These are phyloP conservation scores for Mediolabrus comicus DNA, from an alignment of 108 stramenopile species.

Conservation along the genomic window DNA sequence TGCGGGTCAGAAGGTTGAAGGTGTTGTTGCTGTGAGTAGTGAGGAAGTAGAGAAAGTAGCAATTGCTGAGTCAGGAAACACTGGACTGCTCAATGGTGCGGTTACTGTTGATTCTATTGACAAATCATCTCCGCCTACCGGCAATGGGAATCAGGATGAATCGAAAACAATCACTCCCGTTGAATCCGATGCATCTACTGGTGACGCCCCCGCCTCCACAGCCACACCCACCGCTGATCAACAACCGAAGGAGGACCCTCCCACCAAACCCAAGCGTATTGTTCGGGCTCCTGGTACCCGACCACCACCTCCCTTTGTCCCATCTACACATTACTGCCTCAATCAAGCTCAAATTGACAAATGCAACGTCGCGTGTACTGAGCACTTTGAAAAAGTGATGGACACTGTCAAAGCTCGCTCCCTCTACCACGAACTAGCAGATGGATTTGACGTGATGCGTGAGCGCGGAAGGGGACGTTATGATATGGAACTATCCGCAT, in stretches of 20 bases:
- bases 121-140: not conserved
- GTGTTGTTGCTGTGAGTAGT: constrained; percentile 2
- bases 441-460: constrained; percentile 88
- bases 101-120: not conserved
- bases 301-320: constrained; percentile 12
- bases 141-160: not conserved
- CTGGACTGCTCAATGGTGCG: not conserved
- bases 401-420: constrained; percentile 76
- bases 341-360: constrained; percentile 59
- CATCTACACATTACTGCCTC: constrained; percentile 58
- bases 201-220: not conserved
- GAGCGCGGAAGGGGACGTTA: constrained; percentile 85
- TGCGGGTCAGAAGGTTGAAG: not conserved
- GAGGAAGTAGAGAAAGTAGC: constrained; percentile 7
- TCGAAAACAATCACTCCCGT: constrained; percentile 21
- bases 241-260: not conserved
- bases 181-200: constrained; percentile 33
- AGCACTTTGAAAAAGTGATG: constrained; percentile 86
- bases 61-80: not conserved
- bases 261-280: not conserved
- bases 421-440: constrained; percentile 71
- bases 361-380: constrained; percentile 68
- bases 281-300: constrained; percentile 13
- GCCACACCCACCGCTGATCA: not conserved
- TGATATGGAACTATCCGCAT: constrained; percentile 82